These are phyloP conservation scores for Rhodosporidiobolus odoratus DNA, from an alignment of 768 basidiomycete species.

Conservation along the genomic window DNA sequence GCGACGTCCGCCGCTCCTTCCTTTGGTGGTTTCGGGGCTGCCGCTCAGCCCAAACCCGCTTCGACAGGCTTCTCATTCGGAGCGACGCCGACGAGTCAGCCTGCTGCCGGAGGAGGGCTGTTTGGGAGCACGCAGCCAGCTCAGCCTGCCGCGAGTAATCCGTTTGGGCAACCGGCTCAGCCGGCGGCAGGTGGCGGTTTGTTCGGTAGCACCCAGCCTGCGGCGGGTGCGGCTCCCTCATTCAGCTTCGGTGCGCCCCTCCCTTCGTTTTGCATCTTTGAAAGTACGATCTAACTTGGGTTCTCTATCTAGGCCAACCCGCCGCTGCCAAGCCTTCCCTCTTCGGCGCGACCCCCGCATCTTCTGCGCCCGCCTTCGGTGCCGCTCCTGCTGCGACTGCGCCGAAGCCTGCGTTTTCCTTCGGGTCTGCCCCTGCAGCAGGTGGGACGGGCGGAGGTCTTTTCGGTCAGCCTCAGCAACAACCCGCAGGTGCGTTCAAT, in stretches of 20 bases:
- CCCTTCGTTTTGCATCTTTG: background rate
- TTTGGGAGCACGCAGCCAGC: conserved; percentile 39
- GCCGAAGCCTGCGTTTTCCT: conserved; percentile 22
- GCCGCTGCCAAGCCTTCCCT: conserved; percentile 26
- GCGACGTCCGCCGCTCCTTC: conserved; percentile 44
- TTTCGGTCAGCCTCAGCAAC: conserved; percentile 13
- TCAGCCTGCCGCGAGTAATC: conserved; percentile 12
- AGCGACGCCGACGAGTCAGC: background rate
- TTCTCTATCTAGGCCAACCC: background rate
- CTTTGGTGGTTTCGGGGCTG: conserved; percentile 30
- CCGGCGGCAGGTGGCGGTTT: conserved; percentile 18
- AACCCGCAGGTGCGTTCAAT: conserved; percentile 4
- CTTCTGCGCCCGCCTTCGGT: conserved; percentile 29
- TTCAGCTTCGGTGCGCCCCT: conserved; percentile 21
- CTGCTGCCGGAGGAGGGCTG: conserved; percentile 38
- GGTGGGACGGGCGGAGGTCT: conserved; percentile 22
- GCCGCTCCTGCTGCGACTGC: conserved; percentile 11
- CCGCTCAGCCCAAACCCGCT: conserved; percentile 19
- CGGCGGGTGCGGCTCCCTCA: background rate
- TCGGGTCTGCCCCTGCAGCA: conserved; percentile 10
- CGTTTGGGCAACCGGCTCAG: conserved; percentile 30
- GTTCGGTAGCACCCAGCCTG: conserved; percentile 18
- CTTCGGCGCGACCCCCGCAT: conserved; percentile 29
- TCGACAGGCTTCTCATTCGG: conserved; percentile 33
- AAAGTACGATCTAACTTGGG: background rate